Base-by-base conservation (phyloP, 1,139 yeast species). In the Lodderomyces oxycetoniae region DNA sequence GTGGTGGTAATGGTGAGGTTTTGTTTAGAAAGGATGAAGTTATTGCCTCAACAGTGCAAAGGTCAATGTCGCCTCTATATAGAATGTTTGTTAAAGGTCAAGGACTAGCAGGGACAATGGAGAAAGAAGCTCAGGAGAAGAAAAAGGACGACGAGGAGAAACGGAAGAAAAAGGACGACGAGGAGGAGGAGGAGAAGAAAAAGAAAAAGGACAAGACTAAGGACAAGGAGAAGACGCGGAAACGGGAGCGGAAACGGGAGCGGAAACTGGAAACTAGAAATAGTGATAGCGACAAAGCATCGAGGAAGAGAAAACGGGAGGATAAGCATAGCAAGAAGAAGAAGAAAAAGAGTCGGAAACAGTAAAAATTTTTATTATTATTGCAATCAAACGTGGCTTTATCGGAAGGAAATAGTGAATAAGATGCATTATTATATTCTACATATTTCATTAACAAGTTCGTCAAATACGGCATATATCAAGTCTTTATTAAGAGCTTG, bases 21-120 rank as follows among this genome's bases (percentile, higher is more conserved):
- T 45, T 53, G 2, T 60, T 68, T 33, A 65, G 63, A 26, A 79
- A 72, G 37, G 71, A 71, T 36, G 61, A 48, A 4, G 49, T 50
- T 15, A 65, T 62, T 2, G 54, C 83, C 42, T 30, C 28, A 25
- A 32, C 33, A 5, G 33, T 45, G 26, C 56, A 77, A 38, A 64
- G 74, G 48, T 60, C 67, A 1, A 63, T 59, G 31, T 77, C 85
- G 3, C 87, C 87, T 1, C 57, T 83, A 35, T 83, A 82, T 48
- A 61, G 71, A 44, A 75, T 77, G 79, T 91, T 91, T 64, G 93
- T 88, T 1, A 73, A 74, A 47, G 98, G 97, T 0, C 89, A 83
- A 43, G 84, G 91, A 1, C 59, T 91, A 35, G 73, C 74, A 31
- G 97, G 96, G 2, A 86, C 95, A 0, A 76, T 81, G 14, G 77